These are phyloP conservation scores for Xylariales sp. DNA, from an alignment of 2,329 filamentous ascomycete genomes.

Conservation along the genomic window DNA sequence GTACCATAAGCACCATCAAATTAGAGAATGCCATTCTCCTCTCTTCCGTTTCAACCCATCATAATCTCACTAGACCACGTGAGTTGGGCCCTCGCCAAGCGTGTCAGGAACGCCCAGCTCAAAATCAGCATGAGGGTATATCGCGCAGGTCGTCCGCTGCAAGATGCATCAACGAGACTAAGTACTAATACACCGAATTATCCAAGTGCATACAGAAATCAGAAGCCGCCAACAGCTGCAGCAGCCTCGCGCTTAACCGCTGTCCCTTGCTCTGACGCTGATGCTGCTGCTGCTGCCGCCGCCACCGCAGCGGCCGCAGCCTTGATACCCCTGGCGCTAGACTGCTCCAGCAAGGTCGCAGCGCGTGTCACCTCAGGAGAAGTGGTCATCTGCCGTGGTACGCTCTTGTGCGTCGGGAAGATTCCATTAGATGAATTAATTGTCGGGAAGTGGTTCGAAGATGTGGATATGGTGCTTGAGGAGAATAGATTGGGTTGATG, in stretches of 20 bases:
- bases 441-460: slow-evolving; percentile 9
- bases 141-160: not conserved
- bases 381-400: slow-evolving; percentile 27
- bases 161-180: not conserved
- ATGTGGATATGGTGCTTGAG: slow-evolving; percentile 25
- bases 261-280: slow-evolving; percentile 16
- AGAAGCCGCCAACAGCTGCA: slow-evolving; percentile 24
- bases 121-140: not conserved
- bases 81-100: too few relatives aligned
- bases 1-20: not conserved
- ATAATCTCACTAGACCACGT: too few relatives aligned
- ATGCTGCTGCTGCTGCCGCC: slow-evolving; percentile 14
- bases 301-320: slow-evolving; percentile 12
- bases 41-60: not conserved
- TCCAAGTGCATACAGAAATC: slow-evolving; percentile 9
- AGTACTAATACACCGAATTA: not conserved
- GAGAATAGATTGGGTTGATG: slow-evolving; percentile 32
- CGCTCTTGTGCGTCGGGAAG: slow-evolving; percentile 19
- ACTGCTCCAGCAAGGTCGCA: slow-evolving; percentile 27
- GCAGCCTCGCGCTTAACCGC: slow-evolving; percentile 24
- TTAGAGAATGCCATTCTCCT: not conserved
- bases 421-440: slow-evolving; percentile 24
- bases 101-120: too few relatives aligned
- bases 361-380: slow-evolving; percentile 41
- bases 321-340: slow-evolving; percentile 24